Conservation (phyloP, 257 asterid species). For the Coffea eugenioides region DNA sequence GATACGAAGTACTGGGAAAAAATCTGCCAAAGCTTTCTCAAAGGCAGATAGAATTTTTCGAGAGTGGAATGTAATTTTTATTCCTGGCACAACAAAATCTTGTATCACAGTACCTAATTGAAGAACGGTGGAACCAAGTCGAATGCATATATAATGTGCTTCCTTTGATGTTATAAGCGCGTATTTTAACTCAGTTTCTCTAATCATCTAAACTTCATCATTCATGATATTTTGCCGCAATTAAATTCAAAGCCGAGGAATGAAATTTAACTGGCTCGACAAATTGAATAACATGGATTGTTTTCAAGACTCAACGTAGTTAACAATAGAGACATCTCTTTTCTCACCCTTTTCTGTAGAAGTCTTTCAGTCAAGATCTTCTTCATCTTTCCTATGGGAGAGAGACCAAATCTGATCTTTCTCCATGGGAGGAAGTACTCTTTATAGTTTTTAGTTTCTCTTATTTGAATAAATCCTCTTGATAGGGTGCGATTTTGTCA, state of each 20-base stretch:
- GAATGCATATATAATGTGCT: neutral
- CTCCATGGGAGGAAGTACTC: too few relatives aligned
- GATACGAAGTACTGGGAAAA: conserved; percentile 52
- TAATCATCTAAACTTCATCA: neutral
- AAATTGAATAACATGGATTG: too few relatives aligned
- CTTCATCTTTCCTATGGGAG: too few relatives aligned
- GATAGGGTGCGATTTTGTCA: too few relatives aligned
- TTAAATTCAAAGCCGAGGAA: neutral
- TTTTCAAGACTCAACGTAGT: too few relatives aligned
- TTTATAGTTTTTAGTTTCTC: too few relatives aligned
- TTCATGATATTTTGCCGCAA: neutral
- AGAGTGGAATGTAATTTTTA: neutral
- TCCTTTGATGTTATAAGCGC: neutral
- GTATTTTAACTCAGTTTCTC: neutral
- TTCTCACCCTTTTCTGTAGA: too few relatives aligned
- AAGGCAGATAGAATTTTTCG: conserved; percentile 20
- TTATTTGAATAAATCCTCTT: too few relatives aligned
- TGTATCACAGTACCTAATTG: neutral
- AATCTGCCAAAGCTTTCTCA: conserved; percentile 62
- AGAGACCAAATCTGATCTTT: too few relatives aligned
- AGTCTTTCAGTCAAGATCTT: too few relatives aligned
- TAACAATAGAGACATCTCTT: too few relatives aligned
- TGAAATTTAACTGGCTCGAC: too few relatives aligned
- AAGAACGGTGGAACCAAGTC: neutral
- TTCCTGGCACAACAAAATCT: neutral